Percentiles rank a stretch among this genome's conserved stretches.
Conservation (phyloP, 1,284 basidiomycete genomes). For the Agroathelia rolfsii region DNA sequence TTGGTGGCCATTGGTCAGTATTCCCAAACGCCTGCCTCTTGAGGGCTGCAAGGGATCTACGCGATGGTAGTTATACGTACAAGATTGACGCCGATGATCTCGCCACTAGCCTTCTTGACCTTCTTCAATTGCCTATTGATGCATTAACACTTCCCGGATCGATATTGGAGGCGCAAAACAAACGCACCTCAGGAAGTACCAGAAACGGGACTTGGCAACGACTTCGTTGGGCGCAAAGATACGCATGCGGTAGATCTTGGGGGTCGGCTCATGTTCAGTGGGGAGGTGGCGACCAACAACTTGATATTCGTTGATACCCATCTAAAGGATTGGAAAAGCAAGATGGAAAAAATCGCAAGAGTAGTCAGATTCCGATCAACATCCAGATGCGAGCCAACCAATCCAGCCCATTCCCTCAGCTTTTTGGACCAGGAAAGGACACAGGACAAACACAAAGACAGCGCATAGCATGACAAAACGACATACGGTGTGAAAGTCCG, state of each 20-base stretch:
- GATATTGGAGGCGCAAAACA: not conserved
- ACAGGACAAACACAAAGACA: too few species aligned
- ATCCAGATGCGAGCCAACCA: too few species aligned
- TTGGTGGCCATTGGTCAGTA: constrained; percentile 34
- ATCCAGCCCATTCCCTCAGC: too few species aligned
- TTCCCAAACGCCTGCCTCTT: constrained; percentile 77
- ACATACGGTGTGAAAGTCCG: too few species aligned
- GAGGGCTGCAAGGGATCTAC: constrained; percentile 67
- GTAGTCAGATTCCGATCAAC: too few species aligned
- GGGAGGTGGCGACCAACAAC: constrained; percentile 97
- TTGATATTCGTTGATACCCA: constrained; percentile 76
- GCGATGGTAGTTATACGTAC: constrained; percentile 52
- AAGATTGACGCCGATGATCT: constrained; percentile 97
- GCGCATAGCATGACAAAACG: too few species aligned
- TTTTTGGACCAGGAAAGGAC: too few species aligned
- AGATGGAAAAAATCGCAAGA: too few species aligned
- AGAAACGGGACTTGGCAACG: constrained; percentile 98
- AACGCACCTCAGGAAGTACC: constrained; percentile 90
- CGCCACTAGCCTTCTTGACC: constrained; percentile 99
- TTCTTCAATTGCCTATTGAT: constrained; percentile 82
- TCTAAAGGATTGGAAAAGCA: too few species aligned
- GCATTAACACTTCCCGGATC: constrained; percentile 7
- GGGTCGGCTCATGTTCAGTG: constrained; percentile 85
- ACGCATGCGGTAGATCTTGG: constrained; percentile 99
- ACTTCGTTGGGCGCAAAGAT: constrained; percentile 99